A percentile compares a stretch with the other conserved stretches of the same genome.
These are phyloP conservation scores for Eurotiales sp. DNA, from an alignment of 2,329 filamentous ascomycete genomes.

Conservation along the genomic window DNA sequence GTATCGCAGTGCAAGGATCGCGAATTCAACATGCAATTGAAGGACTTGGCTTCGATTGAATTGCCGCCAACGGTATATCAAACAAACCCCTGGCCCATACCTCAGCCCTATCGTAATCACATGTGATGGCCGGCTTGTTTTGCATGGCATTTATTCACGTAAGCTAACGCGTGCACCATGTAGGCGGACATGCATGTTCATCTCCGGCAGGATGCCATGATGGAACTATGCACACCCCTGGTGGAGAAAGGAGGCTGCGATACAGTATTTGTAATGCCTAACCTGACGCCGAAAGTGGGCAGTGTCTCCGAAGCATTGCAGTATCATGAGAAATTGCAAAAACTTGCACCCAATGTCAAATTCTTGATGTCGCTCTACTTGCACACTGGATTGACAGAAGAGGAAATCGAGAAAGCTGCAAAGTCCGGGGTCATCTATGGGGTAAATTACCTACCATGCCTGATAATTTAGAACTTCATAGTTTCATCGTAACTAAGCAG, in stretches of 20 bases:
- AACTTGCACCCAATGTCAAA: constrained; percentile 59
- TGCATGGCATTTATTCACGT: no score
- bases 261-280: constrained; percentile 60
- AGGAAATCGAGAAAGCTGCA: constrained; percentile 69
- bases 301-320: constrained; percentile 61
- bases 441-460: constrained; percentile 37
- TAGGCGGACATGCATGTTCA: constrained; percentile 49
- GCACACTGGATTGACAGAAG: constrained; percentile 62
- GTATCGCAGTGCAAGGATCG: background rate
- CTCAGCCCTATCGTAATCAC: background rate
- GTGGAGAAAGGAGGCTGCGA: constrained; percentile 63
- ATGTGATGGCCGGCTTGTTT: no score
- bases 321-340: constrained; percentile 60
- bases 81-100: background rate
- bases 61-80: constrained; percentile 14
- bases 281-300: constrained; percentile 61
- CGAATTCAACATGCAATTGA: constrained; percentile 14
- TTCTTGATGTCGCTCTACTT: constrained; percentile 73
- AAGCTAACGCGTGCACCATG: background rate
- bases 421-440: constrained; percentile 63
- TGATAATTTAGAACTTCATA: background rate
- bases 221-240: constrained; percentile 54
- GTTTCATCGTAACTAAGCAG: constrained; percentile 24
- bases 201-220: constrained; percentile 62
- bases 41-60: constrained; percentile 11